Evolutionary conservation across 148 eudicot genomes (phyloP).

Genomic region (Heliamphora exappendiculata): DNA sequence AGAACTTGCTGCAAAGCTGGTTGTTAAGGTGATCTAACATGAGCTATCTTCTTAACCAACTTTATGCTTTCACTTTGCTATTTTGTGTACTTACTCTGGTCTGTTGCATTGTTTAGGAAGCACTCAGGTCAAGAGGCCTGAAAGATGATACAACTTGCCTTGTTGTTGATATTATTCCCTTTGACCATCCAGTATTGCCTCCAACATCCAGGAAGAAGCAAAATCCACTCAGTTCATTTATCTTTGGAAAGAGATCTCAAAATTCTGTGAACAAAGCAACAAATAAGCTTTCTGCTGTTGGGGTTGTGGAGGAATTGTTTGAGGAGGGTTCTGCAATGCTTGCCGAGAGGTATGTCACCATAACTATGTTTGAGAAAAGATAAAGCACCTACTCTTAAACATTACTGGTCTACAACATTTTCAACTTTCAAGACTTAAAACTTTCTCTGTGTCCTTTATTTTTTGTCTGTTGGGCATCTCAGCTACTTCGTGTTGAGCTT

Average conservation of each 20-base stretch:
- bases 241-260: constrained; percentile 58
- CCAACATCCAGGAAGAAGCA: constrained; percentile 52
- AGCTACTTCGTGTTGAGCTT: not conserved
- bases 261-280: constrained; percentile 44
- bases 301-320: constrained; percentile 91
- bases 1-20: constrained; percentile 94
- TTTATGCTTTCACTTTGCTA: not conserved
- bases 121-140: constrained; percentile 90
- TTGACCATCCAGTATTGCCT: constrained; percentile 57
- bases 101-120: constrained; percentile 49
- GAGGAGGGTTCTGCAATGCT: constrained; percentile 99
- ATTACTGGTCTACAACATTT: not conserved
- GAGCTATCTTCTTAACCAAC: not conserved
- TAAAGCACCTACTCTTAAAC: not conserved
- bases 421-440: not conserved
- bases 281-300: constrained; percentile 77
- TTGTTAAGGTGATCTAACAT: constrained; percentile 65
- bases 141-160: constrained; percentile 98
- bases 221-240: constrained; percentile 46
- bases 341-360: constrained; percentile 64
- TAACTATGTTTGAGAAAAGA: not conserved
- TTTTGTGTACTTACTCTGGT: not conserved
- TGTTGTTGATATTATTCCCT: constrained; percentile 93
- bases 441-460: not conserved
- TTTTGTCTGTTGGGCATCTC: not conserved